Percentiles rank a stretch among this genome's conserved stretches.
Conservation (phyloP, 441 rosid species). For the Aquilaria agallochum region DNA sequence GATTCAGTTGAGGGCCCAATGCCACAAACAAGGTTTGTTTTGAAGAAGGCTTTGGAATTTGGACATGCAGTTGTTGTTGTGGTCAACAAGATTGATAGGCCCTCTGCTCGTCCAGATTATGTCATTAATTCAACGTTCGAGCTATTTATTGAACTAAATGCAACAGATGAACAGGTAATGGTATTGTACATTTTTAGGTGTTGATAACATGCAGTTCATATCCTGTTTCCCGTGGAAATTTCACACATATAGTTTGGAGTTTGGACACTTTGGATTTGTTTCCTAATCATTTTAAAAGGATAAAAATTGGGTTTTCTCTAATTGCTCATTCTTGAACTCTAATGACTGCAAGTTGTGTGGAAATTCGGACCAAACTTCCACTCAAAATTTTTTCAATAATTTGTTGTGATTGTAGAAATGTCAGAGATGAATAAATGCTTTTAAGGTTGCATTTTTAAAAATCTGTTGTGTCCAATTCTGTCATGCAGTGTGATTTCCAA, state of each 20-base stretch:
- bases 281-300: no score
- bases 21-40: constrained; percentile 98
- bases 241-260: background rate
- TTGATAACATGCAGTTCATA: background rate
- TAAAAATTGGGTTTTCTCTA: no score
- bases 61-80: constrained; percentile 97
- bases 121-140: constrained; percentile 97
- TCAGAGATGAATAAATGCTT: constrained; percentile 5
- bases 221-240: background rate
- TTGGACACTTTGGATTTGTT: no score
- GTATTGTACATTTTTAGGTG: constrained; percentile 2
- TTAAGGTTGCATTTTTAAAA: constrained; percentile 9
- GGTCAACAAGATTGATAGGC: constrained; percentile 95
- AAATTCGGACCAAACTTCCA: no score
- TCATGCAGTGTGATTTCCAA: constrained; percentile 93
- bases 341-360: no score
- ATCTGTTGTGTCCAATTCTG: constrained; percentile 10
- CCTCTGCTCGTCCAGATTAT: constrained; percentile 93
- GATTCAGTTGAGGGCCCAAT: constrained; percentile 99
- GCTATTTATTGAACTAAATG: constrained; percentile 89
- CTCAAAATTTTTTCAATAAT: background rate
- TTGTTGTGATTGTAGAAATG: background rate
- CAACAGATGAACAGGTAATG: constrained; percentile 96
- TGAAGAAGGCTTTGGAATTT: constrained; percentile 97
- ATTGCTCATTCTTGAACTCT: no score